Evolutionary conservation across 2,329 filamentous ascomycete genomes (phyloP).

Genomic region (Fusarium gaditjirri): DNA sequence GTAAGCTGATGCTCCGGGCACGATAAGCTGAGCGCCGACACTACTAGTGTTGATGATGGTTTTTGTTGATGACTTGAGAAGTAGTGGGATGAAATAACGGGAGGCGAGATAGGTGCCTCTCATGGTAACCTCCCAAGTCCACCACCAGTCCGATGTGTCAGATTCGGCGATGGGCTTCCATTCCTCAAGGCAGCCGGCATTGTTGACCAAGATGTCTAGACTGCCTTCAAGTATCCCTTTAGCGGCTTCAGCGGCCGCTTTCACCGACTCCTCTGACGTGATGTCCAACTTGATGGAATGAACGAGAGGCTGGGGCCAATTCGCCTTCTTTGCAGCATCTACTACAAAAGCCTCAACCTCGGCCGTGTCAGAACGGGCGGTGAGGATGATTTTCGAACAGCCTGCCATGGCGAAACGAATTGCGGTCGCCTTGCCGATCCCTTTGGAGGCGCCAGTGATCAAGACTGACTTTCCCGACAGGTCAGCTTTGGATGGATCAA

Average conservation of each 20-base stretch:
- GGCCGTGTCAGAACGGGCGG: conserved; percentile 58
- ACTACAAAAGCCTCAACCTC: conserved; percentile 48
- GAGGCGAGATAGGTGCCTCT: conserved; percentile 59
- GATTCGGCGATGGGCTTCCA: conserved; percentile 49
- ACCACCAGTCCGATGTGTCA: conserved; percentile 56
- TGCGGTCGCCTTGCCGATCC: conserved; percentile 59
- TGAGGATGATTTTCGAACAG: conserved; percentile 61
- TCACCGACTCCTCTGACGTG: conserved; percentile 46
- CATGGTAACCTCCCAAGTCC: conserved; percentile 61
- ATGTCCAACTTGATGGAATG: conserved; percentile 54
- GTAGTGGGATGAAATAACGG: conserved; percentile 59
- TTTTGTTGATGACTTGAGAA: conserved; percentile 51
- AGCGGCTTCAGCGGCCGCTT: conserved; percentile 41
- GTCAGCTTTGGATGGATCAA: conserved; percentile 55
- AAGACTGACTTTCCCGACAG: conserved; percentile 50
- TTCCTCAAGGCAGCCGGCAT: conserved; percentile 54
- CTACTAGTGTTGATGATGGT: conserved; percentile 60
- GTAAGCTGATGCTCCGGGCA: neutral
- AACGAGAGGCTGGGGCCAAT: conserved; percentile 47
- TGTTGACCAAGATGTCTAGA: conserved; percentile 57
- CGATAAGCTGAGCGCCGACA: conserved; percentile 20
- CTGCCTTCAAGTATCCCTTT: conserved; percentile 44
- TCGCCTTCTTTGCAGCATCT: conserved; percentile 47
- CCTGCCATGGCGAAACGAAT: conserved; percentile 65
- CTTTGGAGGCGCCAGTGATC: neutral